These are phyloP conservation scores for Aureobasidium melanogenum DNA, from an alignment of 2,329 filamentous ascomycete species.

Conservation along the genomic window DNA sequence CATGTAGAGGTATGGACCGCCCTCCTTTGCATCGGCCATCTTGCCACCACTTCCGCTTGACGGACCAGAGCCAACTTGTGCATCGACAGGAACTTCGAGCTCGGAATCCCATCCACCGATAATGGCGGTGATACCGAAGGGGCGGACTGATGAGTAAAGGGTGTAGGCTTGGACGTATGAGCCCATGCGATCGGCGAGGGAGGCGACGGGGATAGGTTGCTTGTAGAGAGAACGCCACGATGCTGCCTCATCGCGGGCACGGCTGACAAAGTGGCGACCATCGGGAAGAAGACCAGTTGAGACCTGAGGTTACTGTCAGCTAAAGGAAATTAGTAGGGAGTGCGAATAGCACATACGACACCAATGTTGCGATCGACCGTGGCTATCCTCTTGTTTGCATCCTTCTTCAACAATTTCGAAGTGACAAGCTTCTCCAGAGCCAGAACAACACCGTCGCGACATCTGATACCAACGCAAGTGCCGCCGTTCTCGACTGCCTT, in stretches of 20 bases:
- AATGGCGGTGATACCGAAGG: constrained; percentile 94
- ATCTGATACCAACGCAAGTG: constrained; percentile 90
- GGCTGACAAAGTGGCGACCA: constrained; percentile 86
- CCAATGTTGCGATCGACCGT: constrained; percentile 91
- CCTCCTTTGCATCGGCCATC: constrained; percentile 62
- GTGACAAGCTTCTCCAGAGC: constrained; percentile 94
- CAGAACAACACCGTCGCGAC: constrained; percentile 93
- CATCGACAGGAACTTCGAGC: constrained; percentile 75
- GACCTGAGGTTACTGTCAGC: constrained; percentile 48
- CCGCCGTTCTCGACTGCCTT: constrained; percentile 98
- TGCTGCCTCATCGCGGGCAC: constrained; percentile 86
- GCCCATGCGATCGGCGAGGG: constrained; percentile 87
- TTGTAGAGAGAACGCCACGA: constrained; percentile 93
- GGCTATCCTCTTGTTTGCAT: constrained; percentile 94
- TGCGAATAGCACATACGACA: constrained; percentile 55
- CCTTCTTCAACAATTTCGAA: constrained; percentile 90
- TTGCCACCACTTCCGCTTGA: constrained; percentile 75
- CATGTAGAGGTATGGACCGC: constrained; percentile 95
- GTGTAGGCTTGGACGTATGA: constrained; percentile 96
- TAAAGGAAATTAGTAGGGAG: neutral
- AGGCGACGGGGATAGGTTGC: constrained; percentile 78
- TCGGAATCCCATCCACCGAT: constrained; percentile 90
- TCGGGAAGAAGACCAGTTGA: constrained; percentile 92
- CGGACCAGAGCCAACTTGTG: constrained; percentile 78
- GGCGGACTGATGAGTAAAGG: constrained; percentile 90